A percentile compares a stretch with the other conserved stretches of the same genome.
Evolutionary conservation across 2,329 filamentous ascomycete genomes (phyloP).

Genomic region (Fusarium pininemorale): DNA sequence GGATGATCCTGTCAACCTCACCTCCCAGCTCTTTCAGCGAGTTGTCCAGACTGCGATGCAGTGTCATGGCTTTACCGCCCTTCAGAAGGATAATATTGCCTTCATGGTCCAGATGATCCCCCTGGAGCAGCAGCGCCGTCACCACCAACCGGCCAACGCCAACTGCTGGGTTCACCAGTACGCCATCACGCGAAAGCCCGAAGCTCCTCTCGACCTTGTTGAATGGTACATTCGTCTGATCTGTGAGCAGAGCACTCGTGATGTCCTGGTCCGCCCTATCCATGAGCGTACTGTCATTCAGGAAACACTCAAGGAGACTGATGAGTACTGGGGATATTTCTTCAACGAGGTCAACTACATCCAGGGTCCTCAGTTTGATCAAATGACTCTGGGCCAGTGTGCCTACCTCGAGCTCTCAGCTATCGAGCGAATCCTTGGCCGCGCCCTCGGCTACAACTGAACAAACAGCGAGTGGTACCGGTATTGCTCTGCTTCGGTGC

Average conservation of each 20-base stretch:
- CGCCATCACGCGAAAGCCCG: constrained; percentile 59
- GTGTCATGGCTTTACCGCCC: constrained; percentile 68
- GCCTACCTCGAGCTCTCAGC: constrained; percentile 58
- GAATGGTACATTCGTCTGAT: constrained; percentile 68
- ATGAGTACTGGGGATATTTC: constrained; percentile 63
- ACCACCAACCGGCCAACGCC: constrained; percentile 59
- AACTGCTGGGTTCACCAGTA: constrained; percentile 63
- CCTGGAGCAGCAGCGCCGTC: constrained; percentile 48
- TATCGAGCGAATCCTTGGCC: constrained; percentile 59
- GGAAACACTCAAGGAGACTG: constrained; percentile 45
- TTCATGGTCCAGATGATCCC: constrained; percentile 51
- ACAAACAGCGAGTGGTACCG: background rate
- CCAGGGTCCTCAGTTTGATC: constrained; percentile 54
- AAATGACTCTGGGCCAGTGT: constrained; percentile 58
- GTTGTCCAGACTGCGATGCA: constrained; percentile 61
- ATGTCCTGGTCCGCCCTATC: constrained; percentile 52
- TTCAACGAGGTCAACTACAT: constrained; percentile 58
- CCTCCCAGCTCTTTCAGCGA: constrained; percentile 61
- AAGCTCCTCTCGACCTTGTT: constrained; percentile 60
- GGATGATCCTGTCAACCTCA: constrained; percentile 57
- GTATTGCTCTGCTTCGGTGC: background rate
- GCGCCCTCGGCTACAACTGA: constrained; percentile 46
- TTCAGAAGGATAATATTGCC: constrained; percentile 70
- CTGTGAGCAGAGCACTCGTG: constrained; percentile 59
- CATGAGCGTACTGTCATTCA: constrained; percentile 53